Conservation (phyloP, 257 asterid genomes). For the Nicotiana sylvestris region DNA sequence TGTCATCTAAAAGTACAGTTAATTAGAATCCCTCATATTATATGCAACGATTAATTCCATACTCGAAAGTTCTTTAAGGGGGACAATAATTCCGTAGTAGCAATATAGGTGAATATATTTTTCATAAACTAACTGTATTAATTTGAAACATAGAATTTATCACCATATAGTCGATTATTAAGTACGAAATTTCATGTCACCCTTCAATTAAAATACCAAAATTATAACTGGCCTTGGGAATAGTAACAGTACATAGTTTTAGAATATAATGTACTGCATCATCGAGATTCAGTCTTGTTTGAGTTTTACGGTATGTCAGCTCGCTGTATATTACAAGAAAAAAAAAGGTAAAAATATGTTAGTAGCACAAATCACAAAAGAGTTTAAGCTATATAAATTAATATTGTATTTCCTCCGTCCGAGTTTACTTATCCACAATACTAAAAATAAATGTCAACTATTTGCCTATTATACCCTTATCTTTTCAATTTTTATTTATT, state of each 20-base stretch:
- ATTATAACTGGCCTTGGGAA: not conserved
- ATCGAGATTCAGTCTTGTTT: conserved; percentile 14
- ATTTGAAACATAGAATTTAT: not conserved
- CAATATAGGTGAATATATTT: not conserved
- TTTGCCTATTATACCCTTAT: no score
- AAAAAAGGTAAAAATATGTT: not conserved
- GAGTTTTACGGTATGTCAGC: not conserved
- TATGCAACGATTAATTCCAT: not conserved
- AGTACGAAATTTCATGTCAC: not conserved
- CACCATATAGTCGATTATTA: not conserved
- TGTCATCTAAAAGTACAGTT: not conserved
- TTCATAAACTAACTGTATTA: not conserved
- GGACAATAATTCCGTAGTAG: not conserved
- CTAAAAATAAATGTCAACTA: no score
- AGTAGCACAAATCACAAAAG: not conserved
- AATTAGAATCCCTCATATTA: not conserved
- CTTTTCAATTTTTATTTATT: no score
- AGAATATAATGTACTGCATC: not conserved
- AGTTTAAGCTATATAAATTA: no score
- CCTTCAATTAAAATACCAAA: not conserved
- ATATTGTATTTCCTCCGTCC: no score
- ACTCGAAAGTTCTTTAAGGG: not conserved
- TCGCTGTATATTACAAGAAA: not conserved
- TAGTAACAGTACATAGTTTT: not conserved
- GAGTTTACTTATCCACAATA: no score